phyloP scores from a whole-genome alignment of 176 grass and related monocot genomes.

The Triticum monococcum region DNA sequence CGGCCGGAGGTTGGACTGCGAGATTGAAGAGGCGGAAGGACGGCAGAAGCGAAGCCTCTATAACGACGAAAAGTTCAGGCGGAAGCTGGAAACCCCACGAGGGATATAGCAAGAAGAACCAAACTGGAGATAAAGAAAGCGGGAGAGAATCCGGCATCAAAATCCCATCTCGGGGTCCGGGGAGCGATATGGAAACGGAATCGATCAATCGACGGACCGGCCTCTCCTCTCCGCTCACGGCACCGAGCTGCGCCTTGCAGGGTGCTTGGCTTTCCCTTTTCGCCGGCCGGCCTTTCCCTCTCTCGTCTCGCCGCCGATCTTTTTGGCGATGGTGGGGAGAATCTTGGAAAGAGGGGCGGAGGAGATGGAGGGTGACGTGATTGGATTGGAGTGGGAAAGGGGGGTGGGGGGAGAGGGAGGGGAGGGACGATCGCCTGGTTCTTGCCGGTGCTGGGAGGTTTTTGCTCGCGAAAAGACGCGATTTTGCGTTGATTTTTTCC shows the following conservation, averaged over 20 bases:
- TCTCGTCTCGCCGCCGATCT: constrained; percentile 26
- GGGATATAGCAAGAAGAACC: not conserved
- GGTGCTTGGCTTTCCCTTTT: not conserved
- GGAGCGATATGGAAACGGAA: not conserved
- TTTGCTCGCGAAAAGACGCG: not conserved
- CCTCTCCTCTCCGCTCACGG: not conserved
- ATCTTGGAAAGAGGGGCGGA: constrained; percentile 45
- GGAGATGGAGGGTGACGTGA: constrained; percentile 33
- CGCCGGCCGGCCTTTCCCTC: not conserved
- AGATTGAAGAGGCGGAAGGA: not conserved
- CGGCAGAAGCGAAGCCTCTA: not conserved
- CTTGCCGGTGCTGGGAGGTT: constrained; percentile 10
- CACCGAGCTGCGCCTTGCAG: constrained; percentile 26
- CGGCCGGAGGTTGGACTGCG: not conserved
- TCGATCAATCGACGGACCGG: not conserved
- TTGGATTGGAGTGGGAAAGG: constrained; percentile 14
- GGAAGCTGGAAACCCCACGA: not conserved
- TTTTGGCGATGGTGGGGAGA: constrained; percentile 29
- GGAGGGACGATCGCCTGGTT: not conserved
- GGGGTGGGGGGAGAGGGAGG: not conserved
- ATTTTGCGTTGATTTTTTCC: not conserved
- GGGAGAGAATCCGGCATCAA: constrained; percentile 48
- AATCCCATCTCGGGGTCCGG: constrained; percentile 29
- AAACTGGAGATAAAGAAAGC: constrained; percentile 17
- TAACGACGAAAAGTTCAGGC: not conserved